Evolutionary conservation across 345 rosid species (phyloP).

Genomic region (Dipteronia dyeriana): DNA sequence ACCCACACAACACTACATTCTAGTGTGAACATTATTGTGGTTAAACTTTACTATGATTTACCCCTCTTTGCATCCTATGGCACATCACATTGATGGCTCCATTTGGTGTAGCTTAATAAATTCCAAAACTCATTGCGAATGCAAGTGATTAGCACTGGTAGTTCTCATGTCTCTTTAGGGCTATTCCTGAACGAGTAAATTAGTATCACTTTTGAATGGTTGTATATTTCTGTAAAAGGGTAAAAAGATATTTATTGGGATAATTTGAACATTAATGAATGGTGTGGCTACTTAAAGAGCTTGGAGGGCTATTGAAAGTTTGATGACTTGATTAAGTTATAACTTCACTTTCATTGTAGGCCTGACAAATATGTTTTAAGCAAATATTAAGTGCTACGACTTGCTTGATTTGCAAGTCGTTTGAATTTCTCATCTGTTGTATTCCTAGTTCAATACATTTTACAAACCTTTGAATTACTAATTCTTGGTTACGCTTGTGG

Average conservation of each 20-base stretch:
- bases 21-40: not conserved
- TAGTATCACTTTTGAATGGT: not conserved
- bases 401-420: not conserved
- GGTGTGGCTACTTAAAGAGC: not conserved
- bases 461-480: not conserved
- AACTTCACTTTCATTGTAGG: not conserved
- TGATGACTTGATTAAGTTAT: not conserved
- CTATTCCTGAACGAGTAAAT: not conserved
- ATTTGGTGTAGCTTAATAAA: too few species aligned
- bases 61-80: not conserved
- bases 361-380: too few species aligned
- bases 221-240: not conserved
- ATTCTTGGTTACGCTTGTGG: constrained; percentile 13
- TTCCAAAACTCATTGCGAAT: too few species aligned
- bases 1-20: not conserved
- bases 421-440: not conserved
- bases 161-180: not conserved
- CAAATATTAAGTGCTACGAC: not conserved
- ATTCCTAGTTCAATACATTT: not conserved
- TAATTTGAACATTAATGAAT: not conserved
- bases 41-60: not conserved
- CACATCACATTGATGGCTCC: not conserved
- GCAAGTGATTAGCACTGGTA: too few species aligned
- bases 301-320: not conserved
- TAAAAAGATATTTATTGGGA: not conserved